Evolutionary conservation across 169 alveolate genomes (phyloP).

Genomic region (Plasmodium cynomolgi): DNA sequence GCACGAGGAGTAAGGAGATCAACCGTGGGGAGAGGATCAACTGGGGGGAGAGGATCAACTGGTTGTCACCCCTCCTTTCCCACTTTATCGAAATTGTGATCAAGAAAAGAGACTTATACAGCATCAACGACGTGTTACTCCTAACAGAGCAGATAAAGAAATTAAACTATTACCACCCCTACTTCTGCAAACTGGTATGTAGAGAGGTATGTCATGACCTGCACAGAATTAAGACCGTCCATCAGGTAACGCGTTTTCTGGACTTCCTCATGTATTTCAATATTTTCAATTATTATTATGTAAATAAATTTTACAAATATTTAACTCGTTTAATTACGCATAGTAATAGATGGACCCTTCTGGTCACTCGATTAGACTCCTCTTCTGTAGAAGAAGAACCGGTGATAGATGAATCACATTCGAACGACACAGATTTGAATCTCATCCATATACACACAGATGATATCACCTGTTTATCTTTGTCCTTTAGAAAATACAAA

Average conservation of each 20-base stretch:
- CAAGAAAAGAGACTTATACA: slow-evolving; percentile 40
- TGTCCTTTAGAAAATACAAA: slow-evolving; percentile 37
- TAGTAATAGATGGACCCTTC: neutral
- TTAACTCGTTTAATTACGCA: neutral
- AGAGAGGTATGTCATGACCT: slow-evolving; percentile 38
- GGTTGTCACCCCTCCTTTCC: neutral
- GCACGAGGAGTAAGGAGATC: neutral
- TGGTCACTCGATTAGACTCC: neutral
- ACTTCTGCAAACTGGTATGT: slow-evolving; percentile 47
- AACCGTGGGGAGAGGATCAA: too few species aligned
- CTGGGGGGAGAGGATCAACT: too few species aligned
- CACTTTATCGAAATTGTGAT: slow-evolving; percentile 36
- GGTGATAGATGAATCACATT: neutral
- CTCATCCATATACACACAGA: neutral
- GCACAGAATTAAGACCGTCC: slow-evolving; percentile 9
- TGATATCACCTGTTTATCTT: neutral
- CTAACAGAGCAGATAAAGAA: slow-evolving; percentile 26
- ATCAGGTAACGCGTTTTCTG: slow-evolving; percentile 20
- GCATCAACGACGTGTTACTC: slow-evolving; percentile 5
- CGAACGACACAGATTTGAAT: neutral
- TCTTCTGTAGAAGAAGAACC: neutral
- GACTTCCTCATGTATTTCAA: slow-evolving; percentile 38
- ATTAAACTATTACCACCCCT: slow-evolving; percentile 47
- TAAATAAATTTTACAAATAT: slow-evolving; percentile 41
- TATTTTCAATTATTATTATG: slow-evolving; percentile 42